A percentile compares a stretch with the other conserved stretches of the same genome.
These are phyloP conservation scores for Nemophila menziesii DNA, from an alignment of 257 asterid species.

Conservation along the genomic window DNA sequence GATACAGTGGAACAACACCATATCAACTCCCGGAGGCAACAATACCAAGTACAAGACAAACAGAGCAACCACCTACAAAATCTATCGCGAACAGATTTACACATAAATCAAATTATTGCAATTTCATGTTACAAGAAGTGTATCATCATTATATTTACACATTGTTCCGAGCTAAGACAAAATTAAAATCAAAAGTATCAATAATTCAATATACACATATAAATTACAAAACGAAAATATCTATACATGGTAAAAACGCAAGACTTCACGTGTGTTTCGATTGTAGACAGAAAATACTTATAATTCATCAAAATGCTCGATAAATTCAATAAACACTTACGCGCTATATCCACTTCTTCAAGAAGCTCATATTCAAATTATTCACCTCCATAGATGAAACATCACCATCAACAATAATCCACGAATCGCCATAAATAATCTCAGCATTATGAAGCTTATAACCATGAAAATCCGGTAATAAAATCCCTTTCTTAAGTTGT, in stretches of 20 bases:
- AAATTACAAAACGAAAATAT: slow-evolving; percentile 1
- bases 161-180: background rate
- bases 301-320: background rate
- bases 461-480: slow-evolving; percentile 52
- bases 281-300: slow-evolving; percentile 2
- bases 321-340: background rate
- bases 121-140: background rate
- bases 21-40: too few relatives aligned
- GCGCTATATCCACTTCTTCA: background rate
- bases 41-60: too few relatives aligned
- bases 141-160: background rate
- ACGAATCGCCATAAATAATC: slow-evolving; percentile 33
- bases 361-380: background rate
- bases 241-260: background rate
- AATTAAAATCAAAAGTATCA: background rate
- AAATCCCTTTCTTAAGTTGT: slow-evolving; percentile 45
- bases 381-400: slow-evolving; percentile 19
- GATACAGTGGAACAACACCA: too few relatives aligned
- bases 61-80: too few relatives aligned
- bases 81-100: too few relatives aligned
- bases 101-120: background rate
- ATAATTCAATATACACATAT: background rate
- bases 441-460: slow-evolving; percentile 51
- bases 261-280: slow-evolving; percentile 10
- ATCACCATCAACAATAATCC: slow-evolving; percentile 58